These are phyloP conservation scores for Nicotiana undulata DNA, from an alignment of 257 asterid genomes.

Conservation along the genomic window DNA sequence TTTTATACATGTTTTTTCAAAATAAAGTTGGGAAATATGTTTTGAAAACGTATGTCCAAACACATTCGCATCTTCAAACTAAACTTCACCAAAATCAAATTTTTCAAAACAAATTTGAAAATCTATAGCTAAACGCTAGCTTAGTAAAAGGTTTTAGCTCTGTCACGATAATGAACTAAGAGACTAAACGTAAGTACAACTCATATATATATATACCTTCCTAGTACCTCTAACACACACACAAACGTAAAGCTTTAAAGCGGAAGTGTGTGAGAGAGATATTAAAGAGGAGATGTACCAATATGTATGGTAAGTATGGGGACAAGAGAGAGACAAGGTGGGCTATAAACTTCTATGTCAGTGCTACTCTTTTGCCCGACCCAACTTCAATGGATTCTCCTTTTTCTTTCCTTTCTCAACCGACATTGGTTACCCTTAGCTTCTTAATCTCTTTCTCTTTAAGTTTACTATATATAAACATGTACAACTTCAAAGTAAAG, in stretches of 20 bases:
- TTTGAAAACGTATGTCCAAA: no score
- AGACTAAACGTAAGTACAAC: no score
- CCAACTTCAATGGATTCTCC: constrained; percentile 46
- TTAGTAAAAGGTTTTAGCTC: no score
- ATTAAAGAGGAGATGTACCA: neutral
- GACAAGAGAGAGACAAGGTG: constrained; percentile 32
- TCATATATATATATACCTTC: no score
- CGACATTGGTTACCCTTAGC: neutral
- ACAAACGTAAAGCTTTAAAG: neutral
- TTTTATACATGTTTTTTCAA: no score
- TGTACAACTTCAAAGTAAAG: constrained; percentile 9
- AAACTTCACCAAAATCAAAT: no score
- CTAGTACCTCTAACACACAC: no score
- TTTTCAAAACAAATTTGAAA: no score
- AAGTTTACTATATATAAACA: neutral
- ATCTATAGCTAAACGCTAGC: no score
- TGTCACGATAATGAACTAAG: no score
- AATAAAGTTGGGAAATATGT: no score
- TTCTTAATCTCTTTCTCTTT: neutral
- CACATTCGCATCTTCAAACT: no score
- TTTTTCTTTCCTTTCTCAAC: neutral
- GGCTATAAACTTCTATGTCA: constrained; percentile 18
- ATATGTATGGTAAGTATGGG: constrained; percentile 11
- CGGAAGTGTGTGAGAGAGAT: neutral
- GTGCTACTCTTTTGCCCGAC: constrained; percentile 60